Evolutionary conservation across 2,329 filamentous ascomycete genomes (phyloP).

Genomic region (Ustulina deusta): DNA sequence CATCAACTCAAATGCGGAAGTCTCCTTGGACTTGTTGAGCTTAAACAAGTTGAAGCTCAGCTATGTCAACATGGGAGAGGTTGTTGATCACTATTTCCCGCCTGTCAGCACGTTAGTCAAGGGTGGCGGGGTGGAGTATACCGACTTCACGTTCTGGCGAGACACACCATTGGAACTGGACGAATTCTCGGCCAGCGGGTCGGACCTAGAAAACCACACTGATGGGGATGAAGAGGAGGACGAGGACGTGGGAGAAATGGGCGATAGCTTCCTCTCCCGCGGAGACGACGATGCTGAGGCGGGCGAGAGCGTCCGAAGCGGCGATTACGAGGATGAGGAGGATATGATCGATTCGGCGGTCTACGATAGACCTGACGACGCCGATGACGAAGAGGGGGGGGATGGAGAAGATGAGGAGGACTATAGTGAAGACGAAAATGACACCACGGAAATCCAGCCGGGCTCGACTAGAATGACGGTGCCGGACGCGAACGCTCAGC

Average conservation of each 20-base stretch:
- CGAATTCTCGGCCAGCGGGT: constrained; percentile 86
- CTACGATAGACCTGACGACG: constrained; percentile 54
- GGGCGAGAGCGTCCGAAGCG: constrained; percentile 58
- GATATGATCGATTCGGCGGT: constrained; percentile 57
- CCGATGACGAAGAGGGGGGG: constrained; percentile 54
- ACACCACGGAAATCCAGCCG: constrained; percentile 36
- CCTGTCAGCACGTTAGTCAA: constrained; percentile 88
- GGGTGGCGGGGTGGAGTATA: constrained; percentile 92
- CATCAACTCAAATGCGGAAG: constrained; percentile 97
- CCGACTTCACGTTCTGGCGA: constrained; percentile 97
- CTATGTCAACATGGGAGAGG: constrained; percentile 96
- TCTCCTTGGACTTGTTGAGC: constrained; percentile 88
- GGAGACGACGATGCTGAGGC: constrained; percentile 55
- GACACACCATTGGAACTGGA: constrained; percentile 85
- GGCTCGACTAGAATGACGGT: constrained; percentile 43
- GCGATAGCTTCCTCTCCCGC: constrained; percentile 59
- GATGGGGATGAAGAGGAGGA: constrained; percentile 60
- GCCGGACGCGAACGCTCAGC: constrained; percentile 65
- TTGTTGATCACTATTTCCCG: constrained; percentile 98
- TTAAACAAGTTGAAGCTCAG: constrained; percentile 96
- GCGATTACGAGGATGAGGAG: constrained; percentile 59
- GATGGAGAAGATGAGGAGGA: constrained; percentile 44
- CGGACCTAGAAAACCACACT: constrained; percentile 55
- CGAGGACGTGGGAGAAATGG: constrained; percentile 59
- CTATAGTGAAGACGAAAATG: constrained; percentile 47